Percentiles rank a stretch among this genome's conserved stretches.
These are phyloP conservation scores for Wallacemonas sp. DNA, from an alignment of 208 protist species.

Conservation along the genomic window DNA sequence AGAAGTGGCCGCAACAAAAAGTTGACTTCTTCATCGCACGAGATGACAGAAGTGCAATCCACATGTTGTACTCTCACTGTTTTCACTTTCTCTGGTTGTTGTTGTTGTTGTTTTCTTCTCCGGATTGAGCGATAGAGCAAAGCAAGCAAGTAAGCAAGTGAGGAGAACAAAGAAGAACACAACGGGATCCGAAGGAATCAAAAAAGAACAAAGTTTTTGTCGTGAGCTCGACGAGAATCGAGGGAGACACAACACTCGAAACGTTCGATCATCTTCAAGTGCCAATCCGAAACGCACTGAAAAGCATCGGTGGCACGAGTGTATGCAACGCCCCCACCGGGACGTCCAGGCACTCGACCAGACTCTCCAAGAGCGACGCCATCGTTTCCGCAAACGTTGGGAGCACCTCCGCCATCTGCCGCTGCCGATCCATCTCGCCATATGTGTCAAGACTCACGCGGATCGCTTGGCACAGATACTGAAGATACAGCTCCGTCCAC, in stretches of 20 bases:
- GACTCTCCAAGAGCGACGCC: slow-evolving; percentile 22
- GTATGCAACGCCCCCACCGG: slow-evolving; percentile 22
- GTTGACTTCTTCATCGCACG: too few relatives aligned
- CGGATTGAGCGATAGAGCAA: too few relatives aligned
- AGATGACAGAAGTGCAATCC: too few relatives aligned
- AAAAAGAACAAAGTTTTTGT: too few relatives aligned
- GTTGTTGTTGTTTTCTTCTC: too few relatives aligned
- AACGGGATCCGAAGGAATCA: too few relatives aligned
- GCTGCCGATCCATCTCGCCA: slow-evolving; percentile 7
- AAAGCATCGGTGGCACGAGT: background rate
- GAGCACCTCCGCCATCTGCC: slow-evolving; percentile 27
- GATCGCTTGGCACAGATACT: slow-evolving; percentile 84
- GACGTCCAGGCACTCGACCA: slow-evolving; percentile 20
- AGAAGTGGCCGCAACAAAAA: too few relatives aligned
- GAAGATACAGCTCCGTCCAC: slow-evolving; percentile 74
- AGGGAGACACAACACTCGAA: too few relatives aligned
- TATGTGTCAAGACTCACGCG: slow-evolving; percentile 33
- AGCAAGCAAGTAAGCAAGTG: slow-evolving; percentile 1
- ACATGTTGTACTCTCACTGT: too few relatives aligned
- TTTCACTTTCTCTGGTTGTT: too few relatives aligned
- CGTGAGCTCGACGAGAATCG: too few relatives aligned
- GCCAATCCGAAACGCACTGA: slow-evolving; percentile 3
- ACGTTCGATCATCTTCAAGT: too few relatives aligned
- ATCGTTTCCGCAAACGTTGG: slow-evolving; percentile 43
- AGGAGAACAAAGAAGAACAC: background rate